Conservation (phyloP, 768 basidiomycete species). For the Russula compacta region DNA sequence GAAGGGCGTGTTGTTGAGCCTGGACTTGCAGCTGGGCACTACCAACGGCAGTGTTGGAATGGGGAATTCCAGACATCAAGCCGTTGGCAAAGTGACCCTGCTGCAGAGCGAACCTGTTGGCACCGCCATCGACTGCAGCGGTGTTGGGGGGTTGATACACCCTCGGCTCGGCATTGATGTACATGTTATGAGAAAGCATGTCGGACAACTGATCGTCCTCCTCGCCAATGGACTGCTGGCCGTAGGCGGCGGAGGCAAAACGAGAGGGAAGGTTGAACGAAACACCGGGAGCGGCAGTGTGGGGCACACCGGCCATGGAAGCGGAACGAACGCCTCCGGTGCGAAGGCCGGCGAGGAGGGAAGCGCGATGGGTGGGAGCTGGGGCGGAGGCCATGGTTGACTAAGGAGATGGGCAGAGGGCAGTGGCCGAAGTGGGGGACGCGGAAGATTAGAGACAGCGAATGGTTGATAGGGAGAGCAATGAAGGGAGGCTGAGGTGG, state of each 20-base stretch:
- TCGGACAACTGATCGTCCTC: constrained; percentile 56
- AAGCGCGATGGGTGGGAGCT: constrained; percentile 53
- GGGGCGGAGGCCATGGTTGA: constrained; percentile 35
- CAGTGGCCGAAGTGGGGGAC: constrained; percentile 15
- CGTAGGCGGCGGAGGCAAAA: constrained; percentile 38
- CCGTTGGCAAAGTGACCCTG: constrained; percentile 39
- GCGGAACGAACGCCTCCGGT: constrained; percentile 84
- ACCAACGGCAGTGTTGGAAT: constrained; percentile 33
- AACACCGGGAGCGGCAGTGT: constrained; percentile 56
- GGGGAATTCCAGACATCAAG: constrained; percentile 43
- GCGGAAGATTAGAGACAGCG: constrained; percentile 20
- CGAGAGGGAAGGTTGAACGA: constrained; percentile 54
- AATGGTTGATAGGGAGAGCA: constrained; percentile 16
- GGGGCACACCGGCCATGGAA: constrained; percentile 41
- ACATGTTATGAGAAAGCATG: constrained; percentile 43
- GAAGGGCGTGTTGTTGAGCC: constrained; percentile 53
- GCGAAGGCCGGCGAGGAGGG: constrained; percentile 81
- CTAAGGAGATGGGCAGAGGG: constrained; percentile 18
- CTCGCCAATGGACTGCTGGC: constrained; percentile 37
- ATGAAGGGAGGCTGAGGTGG: constrained; percentile 22
- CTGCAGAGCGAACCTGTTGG: constrained; percentile 57
- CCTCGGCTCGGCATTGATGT: constrained; percentile 33
- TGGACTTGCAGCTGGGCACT: constrained; percentile 38
- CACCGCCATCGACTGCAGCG: constrained; percentile 59
- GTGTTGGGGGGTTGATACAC: constrained; percentile 51